These are phyloP conservation scores for Fusarium equiseti DNA, from an alignment of 2,329 filamentous ascomycete genomes.

Conservation along the genomic window DNA sequence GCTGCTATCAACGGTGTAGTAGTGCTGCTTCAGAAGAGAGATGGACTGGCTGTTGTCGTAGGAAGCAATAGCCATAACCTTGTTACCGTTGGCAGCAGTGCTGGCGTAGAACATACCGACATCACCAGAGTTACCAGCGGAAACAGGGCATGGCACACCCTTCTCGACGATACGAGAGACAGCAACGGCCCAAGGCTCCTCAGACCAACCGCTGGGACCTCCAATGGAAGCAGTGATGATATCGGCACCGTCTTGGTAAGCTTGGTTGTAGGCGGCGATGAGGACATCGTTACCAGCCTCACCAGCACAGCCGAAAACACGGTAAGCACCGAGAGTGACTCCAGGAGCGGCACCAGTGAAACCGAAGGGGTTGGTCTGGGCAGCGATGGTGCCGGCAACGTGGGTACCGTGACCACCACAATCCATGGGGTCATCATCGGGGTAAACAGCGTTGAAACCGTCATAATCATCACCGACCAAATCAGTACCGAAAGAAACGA, in stretches of 20 bases:
- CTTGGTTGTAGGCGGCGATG: constrained; percentile 69
- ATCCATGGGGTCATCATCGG: constrained; percentile 65
- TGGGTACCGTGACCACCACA: constrained; percentile 71
- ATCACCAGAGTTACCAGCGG: constrained; percentile 64
- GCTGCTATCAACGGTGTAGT: constrained; percentile 56
- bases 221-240: constrained; percentile 69
- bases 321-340: constrained; percentile 67
- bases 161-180: constrained; percentile 65
- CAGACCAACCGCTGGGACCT: constrained; percentile 62
- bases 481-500: constrained; percentile 69
- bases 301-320: constrained; percentile 68
- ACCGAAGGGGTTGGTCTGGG: constrained; percentile 64
- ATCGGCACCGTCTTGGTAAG: constrained; percentile 68
- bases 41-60: constrained; percentile 62
- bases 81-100: constrained; percentile 62
- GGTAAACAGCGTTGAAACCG: constrained; percentile 54
- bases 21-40: constrained; percentile 56
- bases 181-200: constrained; percentile 63
- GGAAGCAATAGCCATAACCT: constrained; percentile 63
- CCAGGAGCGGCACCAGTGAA: constrained; percentile 69
- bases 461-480: constrained; percentile 67
- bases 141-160: constrained; percentile 65
- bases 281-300: constrained; percentile 65
- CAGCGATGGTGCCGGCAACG: constrained; percentile 72
- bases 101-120: constrained; percentile 63